phyloP scores from a whole-genome alignment of 2,329 filamentous ascomycete species.

The Myriosclerotinia duriaeana region DNA sequence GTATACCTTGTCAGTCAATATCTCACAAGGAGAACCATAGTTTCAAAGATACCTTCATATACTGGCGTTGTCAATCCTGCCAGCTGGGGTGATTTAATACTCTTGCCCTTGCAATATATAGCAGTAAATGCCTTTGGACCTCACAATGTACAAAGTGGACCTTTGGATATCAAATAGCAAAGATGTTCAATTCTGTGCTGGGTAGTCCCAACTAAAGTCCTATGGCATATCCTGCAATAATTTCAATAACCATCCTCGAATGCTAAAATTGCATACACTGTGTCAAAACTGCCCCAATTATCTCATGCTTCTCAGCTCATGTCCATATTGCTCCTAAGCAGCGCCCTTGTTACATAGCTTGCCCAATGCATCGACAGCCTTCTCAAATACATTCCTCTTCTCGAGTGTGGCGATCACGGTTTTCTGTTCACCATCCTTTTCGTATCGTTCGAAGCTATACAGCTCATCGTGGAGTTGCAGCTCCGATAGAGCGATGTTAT shows the following conservation, averaged over 20 bases:
- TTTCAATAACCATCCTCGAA: background rate
- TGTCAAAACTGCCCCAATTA: conserved; percentile 1
- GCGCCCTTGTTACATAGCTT: background rate
- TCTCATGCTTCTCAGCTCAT: background rate
- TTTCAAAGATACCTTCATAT: background rate
- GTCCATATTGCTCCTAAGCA: background rate
- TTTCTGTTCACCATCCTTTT: conserved; percentile 14
- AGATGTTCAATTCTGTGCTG: conserved; percentile 9
- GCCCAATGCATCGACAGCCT: conserved; percentile 12
- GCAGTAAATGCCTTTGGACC: background rate
- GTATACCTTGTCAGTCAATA: background rate
- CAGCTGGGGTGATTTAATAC: background rate
- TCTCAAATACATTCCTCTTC: conserved; percentile 12
- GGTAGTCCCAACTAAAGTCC: conserved; percentile 9
- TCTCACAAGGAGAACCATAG: background rate
- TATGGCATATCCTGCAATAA: conserved; percentile 9
- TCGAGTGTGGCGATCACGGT: background rate
- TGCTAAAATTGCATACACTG: conserved; percentile 16
- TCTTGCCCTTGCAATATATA: background rate
- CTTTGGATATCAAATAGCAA: background rate
- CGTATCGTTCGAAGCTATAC: conserved; percentile 16
- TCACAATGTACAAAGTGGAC: background rate
- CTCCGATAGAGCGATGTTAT: conserved; percentile 10
- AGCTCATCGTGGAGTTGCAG: conserved; percentile 10
- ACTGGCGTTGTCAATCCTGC: background rate